These are phyloP conservation scores for Tetrahymena elliotti DNA, from an alignment of 73 alveolate genomes.

Conservation along the genomic window DNA sequence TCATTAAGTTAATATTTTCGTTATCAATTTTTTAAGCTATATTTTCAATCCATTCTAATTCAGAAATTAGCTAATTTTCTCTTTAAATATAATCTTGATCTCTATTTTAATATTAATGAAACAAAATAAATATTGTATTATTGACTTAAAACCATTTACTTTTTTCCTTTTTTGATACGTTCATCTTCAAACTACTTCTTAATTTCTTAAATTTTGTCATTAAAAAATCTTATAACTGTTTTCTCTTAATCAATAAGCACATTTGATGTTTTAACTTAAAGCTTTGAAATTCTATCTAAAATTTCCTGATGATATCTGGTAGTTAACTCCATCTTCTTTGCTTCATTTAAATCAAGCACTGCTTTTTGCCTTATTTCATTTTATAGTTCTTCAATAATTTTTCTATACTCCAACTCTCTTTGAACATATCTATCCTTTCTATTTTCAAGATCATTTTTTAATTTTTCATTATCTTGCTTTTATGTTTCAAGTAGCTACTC, in stretches of 20 bases:
- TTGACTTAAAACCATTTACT: background rate
- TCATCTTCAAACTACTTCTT: constrained; percentile 43
- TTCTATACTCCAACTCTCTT: constrained; percentile 72
- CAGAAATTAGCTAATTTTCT: constrained; percentile 29
- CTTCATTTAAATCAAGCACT: constrained; percentile 27
- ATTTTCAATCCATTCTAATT: constrained; percentile 39
- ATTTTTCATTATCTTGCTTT: constrained; percentile 20
- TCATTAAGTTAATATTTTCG: constrained; percentile 23
- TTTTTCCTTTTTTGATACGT: constrained; percentile 38
- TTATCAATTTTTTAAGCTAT: constrained; percentile 41
- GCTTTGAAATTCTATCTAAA: constrained; percentile 16
- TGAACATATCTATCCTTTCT: constrained; percentile 67
- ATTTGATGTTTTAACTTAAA: constrained; percentile 29
- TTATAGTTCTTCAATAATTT: constrained; percentile 63
- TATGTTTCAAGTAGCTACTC: constrained; percentile 36
- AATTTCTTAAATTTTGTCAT: constrained; percentile 32
- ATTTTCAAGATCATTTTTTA: constrained; percentile 44
- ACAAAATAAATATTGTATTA: background rate
- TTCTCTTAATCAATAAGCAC: constrained; percentile 34
- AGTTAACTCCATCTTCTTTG: constrained; percentile 22
- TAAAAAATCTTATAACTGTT: constrained; percentile 35
- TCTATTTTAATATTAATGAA: background rate
- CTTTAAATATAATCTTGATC: constrained; percentile 32
- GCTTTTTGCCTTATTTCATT: constrained; percentile 33
- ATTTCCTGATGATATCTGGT: constrained; percentile 24